These are phyloP conservation scores for Ichthyophthirius multifiliis DNA, from an alignment of 169 alveolate genomes.

Conservation along the genomic window DNA sequence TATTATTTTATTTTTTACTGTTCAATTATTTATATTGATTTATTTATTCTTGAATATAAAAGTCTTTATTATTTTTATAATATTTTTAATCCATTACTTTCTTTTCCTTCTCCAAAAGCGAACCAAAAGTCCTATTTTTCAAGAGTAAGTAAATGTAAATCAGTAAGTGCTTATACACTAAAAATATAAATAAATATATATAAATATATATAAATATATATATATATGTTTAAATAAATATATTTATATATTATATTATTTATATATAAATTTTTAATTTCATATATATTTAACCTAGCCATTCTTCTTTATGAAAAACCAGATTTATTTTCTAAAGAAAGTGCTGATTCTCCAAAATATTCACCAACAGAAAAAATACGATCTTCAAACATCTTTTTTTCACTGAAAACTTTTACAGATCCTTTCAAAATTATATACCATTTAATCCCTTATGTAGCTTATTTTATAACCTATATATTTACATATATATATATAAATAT, in stretches of 20 bases:
- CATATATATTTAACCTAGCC: constrained; percentile 14
- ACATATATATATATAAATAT: too few species aligned
- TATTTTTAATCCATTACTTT: not conserved
- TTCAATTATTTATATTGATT: not conserved
- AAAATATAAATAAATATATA: not conserved
- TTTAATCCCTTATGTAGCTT: constrained; percentile 10
- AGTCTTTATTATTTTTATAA: not conserved
- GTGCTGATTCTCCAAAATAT: constrained; percentile 12
- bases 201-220: not conserved
- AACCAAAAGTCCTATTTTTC: constrained; percentile 23
- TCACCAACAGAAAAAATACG: constrained; percentile 7
- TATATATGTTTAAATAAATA: too few species aligned
- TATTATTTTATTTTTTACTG: not conserved
- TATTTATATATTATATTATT: too few species aligned
- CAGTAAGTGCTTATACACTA: constrained; percentile 4
- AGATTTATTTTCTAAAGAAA: not conserved
- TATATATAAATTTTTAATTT: too few species aligned
- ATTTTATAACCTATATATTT: not conserved
- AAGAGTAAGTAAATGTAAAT: not conserved
- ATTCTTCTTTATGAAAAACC: not conserved
- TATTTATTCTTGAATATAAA: not conserved
- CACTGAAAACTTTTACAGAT: not conserved
- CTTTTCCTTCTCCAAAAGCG: constrained; percentile 11
- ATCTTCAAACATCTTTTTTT: not conserved
- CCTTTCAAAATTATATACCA: constrained; percentile 16